Conservation (phyloP, 495 filamentous ascomycete species). For the Haplographium delicatum region DNA sequence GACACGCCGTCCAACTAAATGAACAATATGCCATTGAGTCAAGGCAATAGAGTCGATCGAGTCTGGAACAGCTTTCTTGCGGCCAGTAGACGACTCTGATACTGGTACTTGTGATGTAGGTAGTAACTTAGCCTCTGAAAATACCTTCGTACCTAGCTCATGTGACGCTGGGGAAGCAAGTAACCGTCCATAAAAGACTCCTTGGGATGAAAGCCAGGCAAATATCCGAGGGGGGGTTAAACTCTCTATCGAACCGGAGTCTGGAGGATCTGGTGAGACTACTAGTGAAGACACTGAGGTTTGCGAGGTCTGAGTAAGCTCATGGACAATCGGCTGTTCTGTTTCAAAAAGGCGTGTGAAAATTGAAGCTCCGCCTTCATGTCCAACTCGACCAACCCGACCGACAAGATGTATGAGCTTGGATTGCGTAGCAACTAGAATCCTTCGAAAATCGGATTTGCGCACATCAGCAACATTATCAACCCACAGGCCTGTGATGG, state of each 20-base stretch:
- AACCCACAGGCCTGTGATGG: slow-evolving; percentile 76
- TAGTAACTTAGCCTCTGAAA: slow-evolving; percentile 68
- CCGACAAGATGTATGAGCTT: slow-evolving; percentile 75
- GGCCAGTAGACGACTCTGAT: slow-evolving; percentile 56
- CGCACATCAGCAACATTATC: slow-evolving; percentile 55
- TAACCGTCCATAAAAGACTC: slow-evolving; percentile 81
- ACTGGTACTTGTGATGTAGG: slow-evolving; percentile 64
- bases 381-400: slow-evolving; percentile 62
- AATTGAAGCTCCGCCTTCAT: slow-evolving; percentile 75
- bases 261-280: slow-evolving; percentile 67
- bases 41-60: slow-evolving; percentile 74
- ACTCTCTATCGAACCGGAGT: slow-evolving; percentile 35
- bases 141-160: slow-evolving; percentile 60
- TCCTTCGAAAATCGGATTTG: slow-evolving; percentile 62
- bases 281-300: slow-evolving; percentile 57
- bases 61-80: slow-evolving; percentile 59
- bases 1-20: slow-evolving; percentile 73
- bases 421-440: slow-evolving; percentile 71
- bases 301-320: slow-evolving; percentile 51
- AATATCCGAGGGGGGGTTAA: slow-evolving; percentile 60
- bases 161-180: slow-evolving; percentile 41
- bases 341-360: slow-evolving; percentile 84
- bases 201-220: slow-evolving; percentile 85
- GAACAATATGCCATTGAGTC: slow-evolving; percentile 90
- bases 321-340: slow-evolving; percentile 70